A percentile compares a stretch with the other conserved stretches of the same genome.
Conservation (phyloP, 2,329 filamentous ascomycete genomes). For the Epichloe coenophiala region DNA sequence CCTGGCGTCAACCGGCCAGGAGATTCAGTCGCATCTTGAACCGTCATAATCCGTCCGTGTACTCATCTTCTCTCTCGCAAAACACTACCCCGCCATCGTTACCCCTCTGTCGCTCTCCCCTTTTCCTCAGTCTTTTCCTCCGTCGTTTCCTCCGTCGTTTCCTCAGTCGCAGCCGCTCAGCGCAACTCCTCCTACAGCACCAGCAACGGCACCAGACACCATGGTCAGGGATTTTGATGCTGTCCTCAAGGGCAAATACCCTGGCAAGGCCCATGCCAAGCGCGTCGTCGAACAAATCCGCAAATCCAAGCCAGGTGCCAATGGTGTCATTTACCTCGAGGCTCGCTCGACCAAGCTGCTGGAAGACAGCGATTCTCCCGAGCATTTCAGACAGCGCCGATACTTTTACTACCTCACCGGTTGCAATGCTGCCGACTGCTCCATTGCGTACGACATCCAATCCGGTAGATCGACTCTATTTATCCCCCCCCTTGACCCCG, state of each 20-base stretch:
- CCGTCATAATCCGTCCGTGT: neutral
- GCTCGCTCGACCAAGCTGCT: constrained; percentile 66
- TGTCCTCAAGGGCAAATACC: constrained; percentile 52
- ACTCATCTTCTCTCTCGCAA: neutral
- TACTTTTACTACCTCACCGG: constrained; percentile 94
- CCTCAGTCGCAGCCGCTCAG: neutral
- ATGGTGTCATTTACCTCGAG: constrained; percentile 76
- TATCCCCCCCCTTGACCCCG: constrained; percentile 79
- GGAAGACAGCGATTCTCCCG: constrained; percentile 78
- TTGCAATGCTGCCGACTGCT: constrained; percentile 65
- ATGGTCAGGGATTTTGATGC: constrained; percentile 33
- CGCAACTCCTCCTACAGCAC: neutral
- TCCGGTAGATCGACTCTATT: constrained; percentile 67
- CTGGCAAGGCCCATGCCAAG: constrained; percentile 75
- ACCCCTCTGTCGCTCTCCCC: neutral
- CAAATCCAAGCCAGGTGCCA: constrained; percentile 46
- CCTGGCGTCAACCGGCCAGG: too few relatives aligned
- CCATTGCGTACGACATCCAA: constrained; percentile 67
- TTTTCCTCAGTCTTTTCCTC: neutral
- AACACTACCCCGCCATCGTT: neutral
- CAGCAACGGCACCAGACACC: neutral
- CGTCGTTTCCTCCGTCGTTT: neutral
- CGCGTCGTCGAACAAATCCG: constrained; percentile 71
- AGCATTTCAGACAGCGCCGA: constrained; percentile 78
- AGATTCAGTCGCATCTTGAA: too few relatives aligned